Evolutionary conservation across 1,284 basidiomycete genomes (phyloP), one percentile per base, ranked within the genome.

Genomic region (Trametes polyzona): DNA sequence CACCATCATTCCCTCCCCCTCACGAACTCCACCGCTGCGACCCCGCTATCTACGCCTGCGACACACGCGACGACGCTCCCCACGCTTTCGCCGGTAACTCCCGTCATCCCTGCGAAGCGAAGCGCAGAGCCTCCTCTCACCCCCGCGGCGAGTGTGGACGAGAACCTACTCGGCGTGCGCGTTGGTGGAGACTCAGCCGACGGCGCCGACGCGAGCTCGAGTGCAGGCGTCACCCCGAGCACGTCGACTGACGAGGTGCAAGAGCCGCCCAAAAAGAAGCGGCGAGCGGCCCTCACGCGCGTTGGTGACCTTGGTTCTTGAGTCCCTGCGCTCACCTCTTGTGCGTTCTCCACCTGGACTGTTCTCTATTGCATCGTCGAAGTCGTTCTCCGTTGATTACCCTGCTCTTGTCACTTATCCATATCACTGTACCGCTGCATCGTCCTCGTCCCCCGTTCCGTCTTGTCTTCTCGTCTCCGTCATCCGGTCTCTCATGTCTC

Each of bases 231-330:
- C n/a, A n/a, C n/a, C n/a, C n/a, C 35, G 42, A 37, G 23, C 23
- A 26, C 35, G 36, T 64, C 62, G 46, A 54, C 52, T 29, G 69
- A 64, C 46, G 68, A 65, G 29, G 66, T 56, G 44, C 66, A 69
- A 59, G 70, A 70, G 59, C 73, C 71, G 8, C 88, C 91, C 9
- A 96, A 93, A 83, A 96, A 96, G 78, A 96, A 95, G 75, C 83
- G 94, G 56, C 80, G 94, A 30, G 86, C 96, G 17, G 91, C 85
- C 30, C 79, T 95, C 65, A 95, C 89, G 12, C 83, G 79, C 26
- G 82, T 92, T 1, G 81, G 84, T 17, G 90, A 88, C 71, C 62
- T 90, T 61, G 84, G 69, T 37, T 71, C 64, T 12, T 66, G 37
- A 32, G 19, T 14, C 27, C 40, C 9, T 36, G n/a, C 40, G 0